Base-by-base conservation (phyloP, 2,329 filamentous ascomycete genomes). In the Cladosporium oxysporum region DNA sequence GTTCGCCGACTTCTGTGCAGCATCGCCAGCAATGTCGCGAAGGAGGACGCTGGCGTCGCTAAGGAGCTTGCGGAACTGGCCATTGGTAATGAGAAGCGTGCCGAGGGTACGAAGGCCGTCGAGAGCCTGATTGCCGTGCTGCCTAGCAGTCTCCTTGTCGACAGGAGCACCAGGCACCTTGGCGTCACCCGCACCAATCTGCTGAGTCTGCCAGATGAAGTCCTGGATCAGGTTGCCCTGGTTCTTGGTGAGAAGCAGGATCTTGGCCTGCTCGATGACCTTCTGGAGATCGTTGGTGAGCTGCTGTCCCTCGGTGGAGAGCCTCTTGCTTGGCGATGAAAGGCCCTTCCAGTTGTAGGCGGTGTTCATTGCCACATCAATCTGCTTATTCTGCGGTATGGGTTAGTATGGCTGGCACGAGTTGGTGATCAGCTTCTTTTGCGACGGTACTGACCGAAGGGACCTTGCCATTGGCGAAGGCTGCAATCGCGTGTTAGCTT, bases 151-250 rank as follows among this genome's bases (percentile, higher is more conserved):
- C 0, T 91, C 88, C 82, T 92, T 96, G 75, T 88, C 85, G 58
- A 96, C 73, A 0, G 92, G 90, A 1, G 87, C 85, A 65, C 84
- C 83, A 3, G 92, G 91, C 1, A 83, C 79, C 66, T 81, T 78
- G 29, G 91, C 84, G 61, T 85, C 83, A 73, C 84, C 88, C 66
- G 86, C 81, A 62, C 88, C 87, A 68, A 95, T 88, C 57, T 91
- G 85, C 75, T 92, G 88, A 0, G 93, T 93, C 76, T 97, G 91
- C 90, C 91, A 99, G 79, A 98, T 92, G 79, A 99, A 98, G 74
- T 99, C 93, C 76, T 99, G 95, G 23, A 99, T 82, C 66, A 98
- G 81, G 74, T 99, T 93, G 76, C 93, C 95, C 67, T 97, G 87
- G 76, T 99, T 99, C 86, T 98, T 99, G 81, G 90, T 91, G 29